Base-by-base conservation (phyloP, 257 asterid genomes). In the Solanum sparsipilum region DNA sequence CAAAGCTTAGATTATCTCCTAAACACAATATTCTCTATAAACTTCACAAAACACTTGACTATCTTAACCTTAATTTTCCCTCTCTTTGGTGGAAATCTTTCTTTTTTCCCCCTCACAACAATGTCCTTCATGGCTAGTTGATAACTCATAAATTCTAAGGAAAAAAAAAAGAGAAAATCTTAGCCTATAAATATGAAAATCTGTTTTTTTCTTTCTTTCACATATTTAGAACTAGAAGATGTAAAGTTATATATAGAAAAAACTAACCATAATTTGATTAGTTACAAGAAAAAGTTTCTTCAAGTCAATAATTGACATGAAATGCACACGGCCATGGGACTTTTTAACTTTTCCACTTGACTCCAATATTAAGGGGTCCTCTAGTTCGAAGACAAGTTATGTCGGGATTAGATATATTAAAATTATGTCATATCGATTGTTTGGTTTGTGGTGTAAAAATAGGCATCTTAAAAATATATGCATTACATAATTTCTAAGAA, bases 1-100 rank as follows among this genome's bases (percentile, higher is more conserved):
- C 48, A 60, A 36, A 3, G 3, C 5, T 41, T 68, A 13, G 23
- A 56, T 8, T 10, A 31, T 81, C 56, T 75, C 25, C 56, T 52
- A 85, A 82, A 36, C 20, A 46, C 44, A 44, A 75, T 31, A 85
- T 87, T 74, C 18, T 41, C 29, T 31, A 90, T 21, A 23, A 88
- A 81, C 87, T 79, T 87, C 87, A 87, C 13, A 36, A 91, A 23
- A 39, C 39, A 87, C 52, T 56, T 74, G 52, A 87, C 38, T 5
- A 91, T 39, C 56, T 73, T 35, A 35, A 67, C 87, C 72, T 90
- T 89, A 84, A 92, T 68, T 46, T 89, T 89, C 6, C 93, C 94
- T 81, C 94, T 87, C 86, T 34, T 91, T 4, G 93, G 93, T 11
- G 93, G 94, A 82, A 91, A 75, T 25, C 5, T 46, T 2, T 52